Evolutionary conservation across 768 basidiomycete species (phyloP), one percentile per base, ranked within the genome.

Genomic region (Pulveroboletus sp.): DNA sequence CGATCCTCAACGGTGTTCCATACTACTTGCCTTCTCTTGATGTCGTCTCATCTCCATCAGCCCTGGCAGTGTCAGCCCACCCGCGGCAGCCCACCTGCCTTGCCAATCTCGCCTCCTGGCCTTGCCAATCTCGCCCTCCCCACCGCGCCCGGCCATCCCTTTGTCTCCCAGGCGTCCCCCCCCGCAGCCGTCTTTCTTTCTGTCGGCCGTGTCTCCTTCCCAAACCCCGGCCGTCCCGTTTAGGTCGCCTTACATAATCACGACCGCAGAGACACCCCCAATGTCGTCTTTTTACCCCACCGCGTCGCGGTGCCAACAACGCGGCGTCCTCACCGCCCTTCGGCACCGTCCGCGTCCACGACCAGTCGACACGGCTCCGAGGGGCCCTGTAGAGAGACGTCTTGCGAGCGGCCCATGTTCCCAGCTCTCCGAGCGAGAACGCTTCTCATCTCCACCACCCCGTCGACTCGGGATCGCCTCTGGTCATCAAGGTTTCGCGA

Each of bases 1-100:
- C 28, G 54, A 51, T 51, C 60, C 57, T 47, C 47, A 51, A 28
- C 6, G 15, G 31, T 12, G 31, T 62, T 62, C 52, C 57, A 59
- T 62, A 51, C 39, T 55, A 38, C 47, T 51, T 47, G 24, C 46
- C 43, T 52, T 49, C 55, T 33, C 27, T 43, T 39, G 17, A 28
- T 35, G 8, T 6, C 18, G 18, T 32, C 24, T 31, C 55, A 36
- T 24, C 45, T 8, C 6, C 46, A 37, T 44, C 54, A 42, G 18
- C 49, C 49, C 51, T 59, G 48, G 36, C 49, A 55, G 31, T 46
- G 52, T 33, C 32, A 1, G 15, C 2, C 33, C 14, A 8, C 9
- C 30, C 6, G 8, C 11, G 30, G 30, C 6, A 49, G 28, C 39
- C 39, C 38, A 3, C 27, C 26, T 6, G 18, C 35, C 36, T 21